These are phyloP conservation scores for Aspergillus phoenicis DNA, from an alignment of 2,329 filamentous ascomycete species.

Conservation along the genomic window DNA sequence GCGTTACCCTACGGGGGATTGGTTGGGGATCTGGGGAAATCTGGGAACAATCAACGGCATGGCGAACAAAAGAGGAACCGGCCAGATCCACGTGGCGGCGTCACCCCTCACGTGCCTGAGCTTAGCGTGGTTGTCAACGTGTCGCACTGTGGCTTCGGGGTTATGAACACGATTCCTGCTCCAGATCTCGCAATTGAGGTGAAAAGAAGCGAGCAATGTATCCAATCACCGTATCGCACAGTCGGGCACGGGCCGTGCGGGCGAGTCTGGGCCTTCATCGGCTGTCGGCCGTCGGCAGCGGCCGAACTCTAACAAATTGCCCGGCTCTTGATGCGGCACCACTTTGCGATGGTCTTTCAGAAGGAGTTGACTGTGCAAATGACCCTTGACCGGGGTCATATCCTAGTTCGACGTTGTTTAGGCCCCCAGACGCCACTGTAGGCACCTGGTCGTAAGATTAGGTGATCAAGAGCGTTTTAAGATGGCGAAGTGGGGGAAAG, in stretches of 20 bases:
- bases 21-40: slow-evolving; percentile 1
- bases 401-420: background rate
- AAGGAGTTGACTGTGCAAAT: background rate
- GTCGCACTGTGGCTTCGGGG: background rate
- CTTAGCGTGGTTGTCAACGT: background rate
- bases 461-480: background rate
- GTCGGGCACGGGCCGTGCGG: background rate
- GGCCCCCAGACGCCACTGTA: background rate
- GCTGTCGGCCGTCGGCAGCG: slow-evolving; percentile 1
- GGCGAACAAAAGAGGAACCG: background rate
- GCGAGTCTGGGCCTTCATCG: background rate
- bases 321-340: background rate
- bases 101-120: background rate
- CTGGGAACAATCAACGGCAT: background rate
- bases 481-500: no score
- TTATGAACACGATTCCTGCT: background rate
- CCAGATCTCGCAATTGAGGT: background rate
- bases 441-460: background rate
- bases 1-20: background rate
- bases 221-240: background rate
- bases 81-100: slow-evolving; percentile 1
- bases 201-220: background rate
- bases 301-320: slow-evolving; percentile 1
- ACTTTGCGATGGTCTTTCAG: background rate
- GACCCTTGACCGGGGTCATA: background rate